A percentile compares a stretch with the other conserved stretches of the same genome.
Evolutionary conservation across 768 basidiomycete genomes (phyloP).

Genomic region (Tulasnella sp.): DNA sequence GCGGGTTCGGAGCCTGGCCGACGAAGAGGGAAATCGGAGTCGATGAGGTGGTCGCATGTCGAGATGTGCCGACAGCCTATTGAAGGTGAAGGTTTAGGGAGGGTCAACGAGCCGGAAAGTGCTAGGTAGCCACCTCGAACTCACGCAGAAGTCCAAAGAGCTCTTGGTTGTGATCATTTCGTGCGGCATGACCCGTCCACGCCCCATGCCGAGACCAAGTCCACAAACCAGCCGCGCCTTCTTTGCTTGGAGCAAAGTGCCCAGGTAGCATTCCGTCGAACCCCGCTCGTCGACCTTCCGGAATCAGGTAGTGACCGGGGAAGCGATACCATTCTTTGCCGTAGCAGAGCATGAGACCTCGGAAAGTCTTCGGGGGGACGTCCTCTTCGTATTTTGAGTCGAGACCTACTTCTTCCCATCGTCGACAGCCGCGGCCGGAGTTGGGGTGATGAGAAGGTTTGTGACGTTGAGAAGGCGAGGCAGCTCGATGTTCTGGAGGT

Average conservation of each 20-base stretch:
- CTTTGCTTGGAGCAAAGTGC: slow-evolving; percentile 63
- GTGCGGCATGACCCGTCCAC: slow-evolving; percentile 58
- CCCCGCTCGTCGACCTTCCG: slow-evolving; percentile 76
- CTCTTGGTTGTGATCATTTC: slow-evolving; percentile 90
- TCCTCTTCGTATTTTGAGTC: slow-evolving; percentile 48
- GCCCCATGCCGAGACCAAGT: slow-evolving; percentile 69
- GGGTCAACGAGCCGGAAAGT: background rate
- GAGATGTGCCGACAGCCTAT: slow-evolving; percentile 67
- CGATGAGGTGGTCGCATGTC: slow-evolving; percentile 87
- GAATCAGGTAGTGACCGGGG: slow-evolving; percentile 87
- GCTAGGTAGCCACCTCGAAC: slow-evolving; percentile 39
- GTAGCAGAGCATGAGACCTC: slow-evolving; percentile 72
- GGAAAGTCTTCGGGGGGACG: slow-evolving; percentile 65
- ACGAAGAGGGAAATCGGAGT: slow-evolving; percentile 81
- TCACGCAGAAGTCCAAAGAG: slow-evolving; percentile 76
- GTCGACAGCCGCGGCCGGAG: slow-evolving; percentile 46
- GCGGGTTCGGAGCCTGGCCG: background rate
- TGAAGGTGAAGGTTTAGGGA: slow-evolving; percentile 5
- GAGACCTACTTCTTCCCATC: slow-evolving; percentile 45
- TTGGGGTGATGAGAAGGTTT: slow-evolving; percentile 58
- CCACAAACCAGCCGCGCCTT: slow-evolving; percentile 41
- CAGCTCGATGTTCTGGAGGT: slow-evolving; percentile 76
- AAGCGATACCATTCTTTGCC: slow-evolving; percentile 98
- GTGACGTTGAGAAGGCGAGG: slow-evolving; percentile 78
- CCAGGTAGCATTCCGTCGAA: slow-evolving; percentile 88